These are phyloP conservation scores for Fonsecaea monophora DNA, from an alignment of 2,329 filamentous ascomycete species.

Conservation along the genomic window DNA sequence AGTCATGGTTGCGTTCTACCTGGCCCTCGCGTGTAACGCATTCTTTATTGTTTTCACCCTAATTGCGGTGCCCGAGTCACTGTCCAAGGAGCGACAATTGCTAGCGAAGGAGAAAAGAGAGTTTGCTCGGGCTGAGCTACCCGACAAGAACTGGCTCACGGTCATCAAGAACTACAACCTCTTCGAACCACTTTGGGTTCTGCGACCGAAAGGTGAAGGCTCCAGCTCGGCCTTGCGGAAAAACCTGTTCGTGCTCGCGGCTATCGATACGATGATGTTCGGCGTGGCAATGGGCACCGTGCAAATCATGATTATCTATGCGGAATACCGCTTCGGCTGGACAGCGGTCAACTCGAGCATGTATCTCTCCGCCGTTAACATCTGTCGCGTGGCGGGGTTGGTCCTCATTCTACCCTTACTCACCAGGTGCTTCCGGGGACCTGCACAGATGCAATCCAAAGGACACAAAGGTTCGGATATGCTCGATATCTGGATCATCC, in stretches of 20 bases:
- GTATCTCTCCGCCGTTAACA: constrained; percentile 81
- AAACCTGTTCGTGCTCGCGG: constrained; percentile 82
- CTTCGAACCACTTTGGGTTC: constrained; percentile 75
- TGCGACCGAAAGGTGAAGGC: constrained; percentile 74
- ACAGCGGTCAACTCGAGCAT: constrained; percentile 77
- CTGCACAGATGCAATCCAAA: constrained; percentile 43
- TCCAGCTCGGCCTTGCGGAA: constrained; percentile 68
- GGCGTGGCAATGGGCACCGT: constrained; percentile 81
- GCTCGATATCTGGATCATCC: constrained; percentile 79
- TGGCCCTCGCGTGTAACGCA: constrained; percentile 73
- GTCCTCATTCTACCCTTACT: constrained; percentile 76
- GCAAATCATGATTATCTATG: constrained; percentile 84
- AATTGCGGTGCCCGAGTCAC: constrained; percentile 80
- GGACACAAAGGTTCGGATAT: constrained; percentile 73
- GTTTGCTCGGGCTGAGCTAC: constrained; percentile 47
- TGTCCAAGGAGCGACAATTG: constrained; percentile 74
- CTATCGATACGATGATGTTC: constrained; percentile 81
- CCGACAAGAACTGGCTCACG: constrained; percentile 46
- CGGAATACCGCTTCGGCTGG: constrained; percentile 81
- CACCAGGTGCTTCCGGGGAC: constrained; percentile 73
- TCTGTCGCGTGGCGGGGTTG: constrained; percentile 75
- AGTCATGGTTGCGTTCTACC: constrained; percentile 83
- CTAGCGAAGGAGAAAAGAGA: constrained; percentile 72
- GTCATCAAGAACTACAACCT: constrained; percentile 67
- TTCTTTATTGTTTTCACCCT: constrained; percentile 75